Conservation (phyloP, 306 rosid genomes). For the Leucaena leucocephala region DNA sequence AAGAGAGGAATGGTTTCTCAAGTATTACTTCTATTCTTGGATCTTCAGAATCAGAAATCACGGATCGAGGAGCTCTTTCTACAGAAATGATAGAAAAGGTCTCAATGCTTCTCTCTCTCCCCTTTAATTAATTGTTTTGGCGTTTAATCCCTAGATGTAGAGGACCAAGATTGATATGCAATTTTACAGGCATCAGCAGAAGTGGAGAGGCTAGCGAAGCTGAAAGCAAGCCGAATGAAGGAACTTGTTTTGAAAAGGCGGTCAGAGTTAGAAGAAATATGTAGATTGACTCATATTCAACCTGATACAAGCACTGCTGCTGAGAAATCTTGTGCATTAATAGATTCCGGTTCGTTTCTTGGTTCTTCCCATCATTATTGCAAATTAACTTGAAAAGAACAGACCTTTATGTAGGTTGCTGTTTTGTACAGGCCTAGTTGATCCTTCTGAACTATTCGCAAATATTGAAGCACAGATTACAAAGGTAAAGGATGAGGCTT, state of each 20-base stretch:
- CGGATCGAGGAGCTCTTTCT: constrained; percentile 75
- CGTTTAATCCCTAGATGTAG: neutral
- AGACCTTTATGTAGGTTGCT: constrained; percentile 6
- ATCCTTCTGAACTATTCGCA: constrained; percentile 83
- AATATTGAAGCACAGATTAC: constrained; percentile 83
- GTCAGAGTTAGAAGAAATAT: constrained; percentile 83
- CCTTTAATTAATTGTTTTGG: neutral
- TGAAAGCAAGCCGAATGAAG: constrained; percentile 96
- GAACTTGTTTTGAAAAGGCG: constrained; percentile 93
- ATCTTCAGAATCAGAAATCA: constrained; percentile 65
- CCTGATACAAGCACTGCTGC: constrained; percentile 86
- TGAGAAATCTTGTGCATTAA: constrained; percentile 89
- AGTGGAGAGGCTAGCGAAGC: constrained; percentile 78
- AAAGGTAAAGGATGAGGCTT: constrained; percentile 81
- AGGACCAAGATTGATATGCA: constrained; percentile 20
- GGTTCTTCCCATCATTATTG: constrained; percentile 13
- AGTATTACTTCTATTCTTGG: constrained; percentile 60
- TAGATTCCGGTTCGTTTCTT: constrained; percentile 74
- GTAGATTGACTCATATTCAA: constrained; percentile 78
- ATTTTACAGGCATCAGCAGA: constrained; percentile 77
- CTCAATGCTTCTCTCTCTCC: constrained; percentile 28
- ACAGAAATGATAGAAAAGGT: constrained; percentile 80
- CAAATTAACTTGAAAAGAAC: constrained; percentile 1
- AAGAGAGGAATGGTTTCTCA: constrained; percentile 67
- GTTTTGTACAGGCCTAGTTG: constrained; percentile 69